Evolutionary conservation across 768 basidiomycete species (phyloP).

Genomic region (Lactarius evosmus): DNA sequence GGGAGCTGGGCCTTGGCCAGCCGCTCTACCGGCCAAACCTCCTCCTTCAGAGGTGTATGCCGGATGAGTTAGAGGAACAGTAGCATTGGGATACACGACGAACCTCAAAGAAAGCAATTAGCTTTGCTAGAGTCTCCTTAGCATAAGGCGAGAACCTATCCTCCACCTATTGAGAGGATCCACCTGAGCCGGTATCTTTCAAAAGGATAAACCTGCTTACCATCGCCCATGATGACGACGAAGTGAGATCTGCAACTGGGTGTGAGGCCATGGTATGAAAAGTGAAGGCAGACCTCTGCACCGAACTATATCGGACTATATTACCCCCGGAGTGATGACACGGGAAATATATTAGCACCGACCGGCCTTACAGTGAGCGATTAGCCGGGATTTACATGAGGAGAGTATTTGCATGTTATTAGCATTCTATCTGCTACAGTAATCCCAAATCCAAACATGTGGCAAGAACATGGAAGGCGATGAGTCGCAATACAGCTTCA

Average conservation of each 20-base stretch:
- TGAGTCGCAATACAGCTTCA: constrained; percentile 16
- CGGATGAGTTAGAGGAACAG: background rate
- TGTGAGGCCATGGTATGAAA: constrained; percentile 50
- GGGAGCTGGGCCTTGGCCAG: constrained; percentile 83
- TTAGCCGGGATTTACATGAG: background rate
- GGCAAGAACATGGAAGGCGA: constrained; percentile 4
- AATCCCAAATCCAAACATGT: background rate
- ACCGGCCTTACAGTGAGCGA: constrained; percentile 3
- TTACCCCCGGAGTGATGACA: background rate
- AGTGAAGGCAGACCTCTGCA: background rate
- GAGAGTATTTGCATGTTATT: constrained; percentile 1
- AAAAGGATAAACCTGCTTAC: constrained; percentile 38
- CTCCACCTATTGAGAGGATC: constrained; percentile 55
- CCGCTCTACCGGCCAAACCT: constrained; percentile 75
- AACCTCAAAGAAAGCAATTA: constrained; percentile 84
- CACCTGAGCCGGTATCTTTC: constrained; percentile 19
- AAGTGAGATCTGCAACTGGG: constrained; percentile 73
- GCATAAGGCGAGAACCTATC: constrained; percentile 90
- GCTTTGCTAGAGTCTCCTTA: constrained; percentile 79
- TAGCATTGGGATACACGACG: constrained; percentile 18
- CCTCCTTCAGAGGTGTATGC: constrained; percentile 54
- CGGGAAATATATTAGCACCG: background rate
- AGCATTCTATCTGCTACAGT: constrained; percentile 9
- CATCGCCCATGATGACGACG: constrained; percentile 84
- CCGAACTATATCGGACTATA: background rate